These are phyloP conservation scores for Penstemon newberryi DNA, from an alignment of 257 asterid species.

Conservation along the genomic window DNA sequence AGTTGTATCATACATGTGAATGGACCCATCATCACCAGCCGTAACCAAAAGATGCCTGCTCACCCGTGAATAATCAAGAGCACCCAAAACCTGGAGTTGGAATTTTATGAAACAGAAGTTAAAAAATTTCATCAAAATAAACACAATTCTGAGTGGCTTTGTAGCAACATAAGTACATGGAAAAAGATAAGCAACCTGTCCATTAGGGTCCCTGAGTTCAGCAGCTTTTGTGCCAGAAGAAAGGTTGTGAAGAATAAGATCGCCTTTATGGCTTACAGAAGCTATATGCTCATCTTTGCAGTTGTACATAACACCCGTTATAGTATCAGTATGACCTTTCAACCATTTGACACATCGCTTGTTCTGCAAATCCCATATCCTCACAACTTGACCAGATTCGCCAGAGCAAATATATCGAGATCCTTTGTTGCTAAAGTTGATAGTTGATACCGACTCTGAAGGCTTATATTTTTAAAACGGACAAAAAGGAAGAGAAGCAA, in stretches of 20 bases:
- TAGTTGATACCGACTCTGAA: conserved; percentile 76
- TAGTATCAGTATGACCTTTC: conserved; percentile 91
- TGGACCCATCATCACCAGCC: conserved; percentile 98
- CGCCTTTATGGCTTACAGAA: conserved; percentile 92
- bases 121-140: conserved; percentile 21
- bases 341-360: conserved; percentile 91
- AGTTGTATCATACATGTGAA: conserved; percentile 97
- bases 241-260: conserved; percentile 94
- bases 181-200: conserved; percentile 63
- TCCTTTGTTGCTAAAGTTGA: conserved; percentile 93
- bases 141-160: conserved; percentile 22
- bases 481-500: conserved; percentile 9
- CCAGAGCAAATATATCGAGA: conserved; percentile 96
- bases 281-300: conserved; percentile 99
- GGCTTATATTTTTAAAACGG: conserved; percentile 38
- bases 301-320: conserved; percentile 88
- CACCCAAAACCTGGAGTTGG: conserved; percentile 79
- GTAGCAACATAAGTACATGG: conserved; percentile 16
- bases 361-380: conserved; percentile 97
- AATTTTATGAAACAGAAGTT: conserved; percentile 36
- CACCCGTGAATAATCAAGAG: conserved; percentile 90
- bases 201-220: conserved; percentile 90
- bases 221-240: conserved; percentile 93
- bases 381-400: conserved; percentile 88
- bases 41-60: conserved; percentile 97